phyloP scores from a whole-genome alignment of 2,329 filamentous ascomycete genomes.

The Fusarium coicis region DNA sequence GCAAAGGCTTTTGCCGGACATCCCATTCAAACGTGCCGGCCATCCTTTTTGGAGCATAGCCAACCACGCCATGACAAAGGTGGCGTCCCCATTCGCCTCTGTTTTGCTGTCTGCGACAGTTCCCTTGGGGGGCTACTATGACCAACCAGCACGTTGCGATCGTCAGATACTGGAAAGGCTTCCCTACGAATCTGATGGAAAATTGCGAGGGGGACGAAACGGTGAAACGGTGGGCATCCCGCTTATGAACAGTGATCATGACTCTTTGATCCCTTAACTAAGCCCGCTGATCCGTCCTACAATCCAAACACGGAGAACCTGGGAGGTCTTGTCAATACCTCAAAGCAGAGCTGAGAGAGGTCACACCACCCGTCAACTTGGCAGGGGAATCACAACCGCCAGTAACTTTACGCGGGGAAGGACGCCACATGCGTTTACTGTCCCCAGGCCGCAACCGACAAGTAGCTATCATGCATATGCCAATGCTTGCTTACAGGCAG shows the following conservation, averaged over 20 bases:
- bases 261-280: not conserved
- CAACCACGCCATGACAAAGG: constrained; percentile 33
- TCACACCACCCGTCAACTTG: constrained; percentile 37
- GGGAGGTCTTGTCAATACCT: constrained; percentile 12
- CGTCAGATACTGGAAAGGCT: constrained; percentile 5
- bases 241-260: constrained; percentile 29
- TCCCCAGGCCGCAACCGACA: constrained; percentile 6
- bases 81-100: constrained; percentile 25
- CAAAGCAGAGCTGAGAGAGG: constrained; percentile 15
- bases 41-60: constrained; percentile 29
- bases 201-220: not conserved
- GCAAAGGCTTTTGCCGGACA: constrained; percentile 28
- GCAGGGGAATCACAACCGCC: constrained; percentile 36
- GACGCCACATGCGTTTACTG: constrained; percentile 23
- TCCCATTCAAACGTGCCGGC: constrained; percentile 26
- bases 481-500: constrained; percentile 18
- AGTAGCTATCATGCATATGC: constrained; percentile 15
- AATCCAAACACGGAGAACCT: constrained; percentile 22
- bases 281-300: constrained; percentile 24
- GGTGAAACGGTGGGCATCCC: not conserved
- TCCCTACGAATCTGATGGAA: not conserved
- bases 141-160: constrained; percentile 33
- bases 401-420: constrained; percentile 27
- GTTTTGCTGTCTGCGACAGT: constrained; percentile 2
- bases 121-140: not conserved